Percentiles rank a stretch among this genome's conserved stretches.
These are phyloP conservation scores for Heimioporus sp. DNA, from an alignment of 768 basidiomycete species.

Conservation along the genomic window DNA sequence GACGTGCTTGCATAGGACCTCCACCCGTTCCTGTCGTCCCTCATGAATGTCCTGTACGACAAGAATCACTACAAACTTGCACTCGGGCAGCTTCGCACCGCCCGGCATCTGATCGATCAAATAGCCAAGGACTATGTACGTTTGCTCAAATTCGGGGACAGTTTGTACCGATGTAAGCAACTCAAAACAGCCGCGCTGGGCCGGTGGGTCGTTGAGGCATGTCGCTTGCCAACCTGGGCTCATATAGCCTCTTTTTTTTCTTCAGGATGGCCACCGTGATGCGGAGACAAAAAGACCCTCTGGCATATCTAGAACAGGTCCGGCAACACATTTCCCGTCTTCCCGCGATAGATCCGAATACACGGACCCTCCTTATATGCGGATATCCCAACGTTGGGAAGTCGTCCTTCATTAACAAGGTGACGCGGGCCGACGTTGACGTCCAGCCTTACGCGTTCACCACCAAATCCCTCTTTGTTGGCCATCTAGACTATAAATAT, in stretches of 20 bases:
- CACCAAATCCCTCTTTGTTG: constrained; percentile 97
- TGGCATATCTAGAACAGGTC: constrained; percentile 98
- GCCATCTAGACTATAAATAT: constrained; percentile 98
- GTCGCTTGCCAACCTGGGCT: background rate
- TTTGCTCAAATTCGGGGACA: constrained; percentile 96
- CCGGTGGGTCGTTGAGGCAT: constrained; percentile 58
- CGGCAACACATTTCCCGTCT: constrained; percentile 98
- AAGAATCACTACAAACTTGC: constrained; percentile 99
- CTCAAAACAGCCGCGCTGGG: constrained; percentile 96
- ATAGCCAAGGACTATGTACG: constrained; percentile 97
- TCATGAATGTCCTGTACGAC: constrained; percentile 99
- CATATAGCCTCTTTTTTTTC: background rate
- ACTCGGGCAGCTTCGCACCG: constrained; percentile 93
- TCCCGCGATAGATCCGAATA: constrained; percentile 97
- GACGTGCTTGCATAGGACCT: constrained; percentile 55
- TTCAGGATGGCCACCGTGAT: constrained; percentile 96
- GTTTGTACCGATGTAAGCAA: constrained; percentile 97
- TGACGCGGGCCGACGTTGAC: constrained; percentile 98
- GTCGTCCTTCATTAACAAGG: constrained; percentile 99
- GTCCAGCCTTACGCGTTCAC: constrained; percentile 99
- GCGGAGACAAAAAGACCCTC: constrained; percentile 96
- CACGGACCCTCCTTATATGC: constrained; percentile 94
- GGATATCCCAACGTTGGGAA: constrained; percentile 99
- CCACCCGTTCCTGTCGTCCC: constrained; percentile 92
- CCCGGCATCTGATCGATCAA: constrained; percentile 93